Base-by-base conservation (phyloP, 257 asterid species). In the Nicotiana benthamiana region DNA sequence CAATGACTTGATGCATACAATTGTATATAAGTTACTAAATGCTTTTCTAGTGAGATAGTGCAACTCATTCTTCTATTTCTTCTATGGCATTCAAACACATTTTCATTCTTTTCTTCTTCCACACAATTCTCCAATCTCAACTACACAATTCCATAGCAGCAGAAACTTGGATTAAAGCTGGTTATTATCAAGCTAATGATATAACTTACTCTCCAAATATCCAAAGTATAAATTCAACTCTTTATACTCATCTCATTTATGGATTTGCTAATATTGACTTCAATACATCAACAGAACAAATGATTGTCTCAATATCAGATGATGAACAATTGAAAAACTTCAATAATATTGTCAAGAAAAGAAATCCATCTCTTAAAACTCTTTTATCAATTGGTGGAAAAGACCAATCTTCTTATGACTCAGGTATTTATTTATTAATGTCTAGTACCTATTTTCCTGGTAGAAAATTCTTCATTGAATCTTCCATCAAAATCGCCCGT, bases 391-490 rank as follows among this genome's bases (percentile, higher is more conserved):
- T 72, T 24, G 60, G 13, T 70, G 36, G 59, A 43, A 6, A 2
- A 22, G 77, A 22, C 3, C 20, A 40, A 70, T 22, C 59, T 43
- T 20, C 20, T 4, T 10, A 10, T 36, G 74, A 34, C 8, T 4
- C 56, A 4, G 13, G 9, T 3, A 67, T 66, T 54, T 9, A 66
- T 30, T 20, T 70, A 40, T 15, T 30, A 18, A 82, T 82, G 82
- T 48, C 65, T 3, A 46, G 48, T 8, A 46, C 78, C 48, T 77
- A 82, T 36, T 16, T 63, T 61, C 20, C 85, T 28, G 34, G 30
- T 22, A 78, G 85, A 77, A 82, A 82, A 27, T 66, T 24, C 17
- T 82, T 82, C 22, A 78, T 82, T 20, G 46, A 82, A n/a, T 82
- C 85, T 28, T 82, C 85, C 0, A 78, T 78, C 3, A 52, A 13